phyloP scores from a whole-genome alignment of 2,329 filamentous ascomycete species.

The Neocucurbitaria cava region DNA sequence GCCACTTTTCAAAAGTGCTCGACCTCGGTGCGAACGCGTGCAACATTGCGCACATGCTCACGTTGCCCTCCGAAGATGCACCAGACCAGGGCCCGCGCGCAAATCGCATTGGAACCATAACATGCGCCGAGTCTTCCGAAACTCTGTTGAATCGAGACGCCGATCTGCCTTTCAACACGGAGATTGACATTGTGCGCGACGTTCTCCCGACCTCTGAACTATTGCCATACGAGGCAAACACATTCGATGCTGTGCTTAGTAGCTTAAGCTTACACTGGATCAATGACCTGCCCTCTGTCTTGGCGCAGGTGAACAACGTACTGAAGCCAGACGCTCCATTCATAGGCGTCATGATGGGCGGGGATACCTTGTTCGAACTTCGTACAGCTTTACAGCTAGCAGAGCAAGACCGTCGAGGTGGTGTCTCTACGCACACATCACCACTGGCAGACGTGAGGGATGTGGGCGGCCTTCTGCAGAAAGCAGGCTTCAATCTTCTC shows the following conservation, averaged over 20 bases:
- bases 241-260: conserved; percentile 90
- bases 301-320: conserved; percentile 83
- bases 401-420: conserved; percentile 88
- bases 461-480: conserved; percentile 83
- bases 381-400: conserved; percentile 92
- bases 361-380: conserved; percentile 91
- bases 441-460: conserved; percentile 92
- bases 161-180: conserved; percentile 74
- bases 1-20: conserved; percentile 81
- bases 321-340: conserved; percentile 92
- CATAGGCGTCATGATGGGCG: conserved; percentile 94
- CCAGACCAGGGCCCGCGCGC: conserved; percentile 72
- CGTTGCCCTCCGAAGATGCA: conserved; percentile 64
- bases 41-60: conserved; percentile 86
- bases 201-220: conserved; percentile 78
- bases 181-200: conserved; percentile 74
- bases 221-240: conserved; percentile 75
- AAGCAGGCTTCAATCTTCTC: conserved; percentile 91
- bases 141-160: conserved; percentile 81
- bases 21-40: conserved; percentile 96
- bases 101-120: conserved; percentile 74
- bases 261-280: conserved; percentile 95
- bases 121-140: conserved; percentile 82
- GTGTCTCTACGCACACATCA: conserved; percentile 87
- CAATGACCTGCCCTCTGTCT: conserved; percentile 88